Conservation (phyloP, 2,329 filamentous ascomycete species). For the Conoideocrella luteorostrata region DNA sequence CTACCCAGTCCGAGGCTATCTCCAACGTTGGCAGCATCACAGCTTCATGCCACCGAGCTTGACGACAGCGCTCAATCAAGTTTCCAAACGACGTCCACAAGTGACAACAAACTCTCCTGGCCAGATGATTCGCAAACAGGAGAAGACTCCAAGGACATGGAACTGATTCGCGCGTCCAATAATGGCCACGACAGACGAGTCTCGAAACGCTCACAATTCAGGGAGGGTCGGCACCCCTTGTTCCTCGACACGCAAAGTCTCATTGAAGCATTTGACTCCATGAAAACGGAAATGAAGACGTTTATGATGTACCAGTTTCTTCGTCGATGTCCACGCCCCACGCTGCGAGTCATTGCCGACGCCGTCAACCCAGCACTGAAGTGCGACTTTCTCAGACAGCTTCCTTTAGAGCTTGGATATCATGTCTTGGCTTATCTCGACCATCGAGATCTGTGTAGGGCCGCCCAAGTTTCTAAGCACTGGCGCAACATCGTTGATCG, state of each 20-base stretch:
- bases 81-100: conserved; percentile 25
- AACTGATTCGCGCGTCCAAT: conserved; percentile 3
- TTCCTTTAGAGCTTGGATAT: conserved; percentile 81
- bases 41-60: conserved; percentile 41
- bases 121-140: conserved; percentile 36
- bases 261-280: conserved; percentile 82
- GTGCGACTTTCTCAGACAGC: conserved; percentile 79
- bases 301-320: conserved; percentile 97
- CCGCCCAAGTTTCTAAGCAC: conserved; percentile 87
- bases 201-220: not conserved
- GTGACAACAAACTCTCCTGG: conserved; percentile 25
- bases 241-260: conserved; percentile 79
- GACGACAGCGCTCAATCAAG: conserved; percentile 31
- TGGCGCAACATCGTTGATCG: conserved; percentile 89
- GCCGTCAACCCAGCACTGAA: conserved; percentile 91
- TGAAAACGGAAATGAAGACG: conserved; percentile 86
- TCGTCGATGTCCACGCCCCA: conserved; percentile 78
- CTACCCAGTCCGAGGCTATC: conserved; percentile 92
- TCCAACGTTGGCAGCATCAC: conserved; percentile 73
- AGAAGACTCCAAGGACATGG: conserved; percentile 17
- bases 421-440: conserved; percentile 86
- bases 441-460: conserved; percentile 76
- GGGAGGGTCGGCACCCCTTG: conserved; percentile 16
- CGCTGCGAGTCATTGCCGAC: conserved; percentile 80
- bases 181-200: conserved; percentile 16